Base-by-base conservation (phyloP, 352 stramenopile species). In the Phytophthora uliginosa region DNA sequence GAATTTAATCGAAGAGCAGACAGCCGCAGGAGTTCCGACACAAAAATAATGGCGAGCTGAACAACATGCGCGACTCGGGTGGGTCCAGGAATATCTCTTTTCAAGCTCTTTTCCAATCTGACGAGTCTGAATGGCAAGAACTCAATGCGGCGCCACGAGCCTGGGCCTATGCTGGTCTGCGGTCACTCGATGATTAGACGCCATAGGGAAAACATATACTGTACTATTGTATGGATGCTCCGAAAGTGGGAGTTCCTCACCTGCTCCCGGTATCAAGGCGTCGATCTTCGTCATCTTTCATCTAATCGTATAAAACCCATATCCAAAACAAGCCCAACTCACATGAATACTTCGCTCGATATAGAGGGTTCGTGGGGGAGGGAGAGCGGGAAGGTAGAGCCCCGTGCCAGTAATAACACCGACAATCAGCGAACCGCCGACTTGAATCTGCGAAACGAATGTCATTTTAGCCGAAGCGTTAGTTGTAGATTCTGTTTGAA, bases 261-360 rank as follows among this genome's bases (percentile, higher is more conserved):
- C 24, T 26, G 24, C 2, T 26, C 24, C 24, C 24, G 24, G 24
- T 26, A 26, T 26, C 94, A 13, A 99, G 82, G 33, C 95, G 90
- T 38, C 88, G 80, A 69, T 99, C 92, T 89, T 99, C 95, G 42
- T 98, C 95, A 53, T 98, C 95, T 85, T 95, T 95, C 4, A 96
- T 86, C 87, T 96, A 52, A 42, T 51, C 1, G 65, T 55, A 73
- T 4, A 17, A 59, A 36, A 31, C 48, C 66, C 17, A 52, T 26
- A 26, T 26, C 2, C 24, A 26, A 18, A 48, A 54, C 22, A 31
- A 36, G 17, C 9, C 7, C 6, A 24, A 69, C 81, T 70, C 57
- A 98, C 94, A 67, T 95, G 95, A 67, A 99, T 99, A 36, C 97
- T 99, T 69, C 95, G 84, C 62, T 96, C 93, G 60, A 99, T 99